Evolutionary conservation across 805 yeast genomes (phyloP), one percentile per base, ranked within the genome.

Genomic region (Pichia kluyveri): DNA sequence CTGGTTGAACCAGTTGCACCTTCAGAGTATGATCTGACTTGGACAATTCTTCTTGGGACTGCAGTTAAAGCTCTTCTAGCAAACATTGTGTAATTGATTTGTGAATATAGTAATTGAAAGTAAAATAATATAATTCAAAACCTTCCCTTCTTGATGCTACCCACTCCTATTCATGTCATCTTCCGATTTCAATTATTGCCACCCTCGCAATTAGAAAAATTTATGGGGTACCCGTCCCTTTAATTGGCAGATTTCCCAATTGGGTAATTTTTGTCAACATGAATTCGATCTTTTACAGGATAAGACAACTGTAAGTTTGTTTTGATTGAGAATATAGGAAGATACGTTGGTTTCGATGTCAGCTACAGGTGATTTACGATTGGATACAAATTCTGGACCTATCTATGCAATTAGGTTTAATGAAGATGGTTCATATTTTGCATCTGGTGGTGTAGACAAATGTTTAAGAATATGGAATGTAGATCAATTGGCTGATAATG

Each of bases 1-100:
- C 85, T 76, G 52, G 77, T 71, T 40, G 80, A 68, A 54, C 85
- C 85, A 44, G 82, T 72, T 56, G 82, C 72, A 47, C 85, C 85
- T 57, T 76, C 87, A 49, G 79, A 45, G 66, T 67, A 69, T 54
- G 58, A 57, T 60, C 76, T 70, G 53, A 60, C 55, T 40, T 61
- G 56, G 41, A 57, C 41, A 37, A 59, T 47, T 54, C 63, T 59
- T 46, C 50, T 53, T 54, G 63, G 51, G 46, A 62, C 57, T 23
- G 70, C 53, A 44, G 65, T 55, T 48, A 65, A 47, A 47, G 68
- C 68, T 61, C 73, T 71, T 62, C 72, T 72, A 49, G 71, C 58
- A 45, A 63, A 62, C 69, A 66, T 65, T 49, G 19, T 28, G 14
- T 40, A 19, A 30, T 40, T 40, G 19, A 40, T n/a, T 34, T 34